Conservation (phyloP, 768 basidiomycete genomes). For the Mycena albidolilacea region DNA sequence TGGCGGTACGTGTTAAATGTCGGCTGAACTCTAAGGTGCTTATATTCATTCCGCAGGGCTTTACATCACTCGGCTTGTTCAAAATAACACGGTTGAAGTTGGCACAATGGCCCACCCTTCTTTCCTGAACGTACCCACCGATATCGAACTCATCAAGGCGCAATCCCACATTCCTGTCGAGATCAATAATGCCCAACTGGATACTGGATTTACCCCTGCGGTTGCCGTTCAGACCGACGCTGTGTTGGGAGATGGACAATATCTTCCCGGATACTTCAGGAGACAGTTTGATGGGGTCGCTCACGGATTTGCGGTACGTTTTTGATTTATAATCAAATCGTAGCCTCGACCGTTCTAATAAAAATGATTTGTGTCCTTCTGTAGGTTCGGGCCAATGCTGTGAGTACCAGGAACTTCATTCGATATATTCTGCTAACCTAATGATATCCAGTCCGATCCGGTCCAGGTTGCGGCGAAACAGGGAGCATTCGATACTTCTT, state of each 20-base stretch:
- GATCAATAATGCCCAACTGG: slow-evolving; percentile 36
- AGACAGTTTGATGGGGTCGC: slow-evolving; percentile 33
- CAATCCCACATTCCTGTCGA: slow-evolving; percentile 31
- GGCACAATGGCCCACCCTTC: slow-evolving; percentile 33
- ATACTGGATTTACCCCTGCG: slow-evolving; percentile 34
- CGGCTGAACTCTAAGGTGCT: not conserved
- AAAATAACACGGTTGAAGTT: slow-evolving; percentile 35
- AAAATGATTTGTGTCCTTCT: not conserved
- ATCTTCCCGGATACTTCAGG: slow-evolving; percentile 33
- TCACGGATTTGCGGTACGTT: slow-evolving; percentile 38
- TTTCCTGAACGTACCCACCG: slow-evolving; percentile 28
- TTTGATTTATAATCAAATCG: not conserved
- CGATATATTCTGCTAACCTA: not conserved
- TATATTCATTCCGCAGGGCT: slow-evolving; percentile 14
- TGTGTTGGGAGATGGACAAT: slow-evolving; percentile 31
- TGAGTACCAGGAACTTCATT: slow-evolving; percentile 17
- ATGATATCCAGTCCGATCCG: slow-evolving; percentile 28
- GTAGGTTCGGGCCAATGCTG: slow-evolving; percentile 34
- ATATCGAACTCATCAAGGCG: slow-evolving; percentile 31
- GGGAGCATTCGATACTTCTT: slow-evolving; percentile 37
- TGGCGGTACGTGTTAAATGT: slow-evolving; percentile 38
- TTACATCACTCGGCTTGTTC: slow-evolving; percentile 32
- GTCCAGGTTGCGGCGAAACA: slow-evolving; percentile 39
- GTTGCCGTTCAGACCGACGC: slow-evolving; percentile 27
- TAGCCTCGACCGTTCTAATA: not conserved